Conservation (phyloP, 164 flowering plant genomes). For the Vitis rotundifolia region DNA sequence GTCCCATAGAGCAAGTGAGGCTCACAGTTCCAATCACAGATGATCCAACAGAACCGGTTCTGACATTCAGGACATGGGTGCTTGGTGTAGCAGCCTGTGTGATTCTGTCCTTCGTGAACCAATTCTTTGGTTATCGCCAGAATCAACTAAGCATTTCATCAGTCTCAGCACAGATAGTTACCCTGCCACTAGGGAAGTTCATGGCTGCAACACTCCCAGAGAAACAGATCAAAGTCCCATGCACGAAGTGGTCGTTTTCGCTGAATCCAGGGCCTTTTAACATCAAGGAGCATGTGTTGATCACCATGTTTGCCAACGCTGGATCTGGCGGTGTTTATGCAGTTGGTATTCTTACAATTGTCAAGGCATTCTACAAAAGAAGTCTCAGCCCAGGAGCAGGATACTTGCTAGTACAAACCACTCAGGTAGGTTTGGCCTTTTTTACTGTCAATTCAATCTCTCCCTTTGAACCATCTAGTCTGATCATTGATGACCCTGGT, state of each 20-base stretch:
- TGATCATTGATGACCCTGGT: no score
- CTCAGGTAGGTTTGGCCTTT: constrained; percentile 38
- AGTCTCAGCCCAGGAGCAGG: constrained; percentile 35
- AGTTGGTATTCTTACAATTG: constrained; percentile 33
- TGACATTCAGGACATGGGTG: constrained; percentile 67
- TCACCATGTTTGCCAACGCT: constrained; percentile 49
- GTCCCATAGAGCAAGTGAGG: constrained; percentile 39
- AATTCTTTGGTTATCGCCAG: constrained; percentile 46
- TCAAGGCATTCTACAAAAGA: constrained; percentile 49
- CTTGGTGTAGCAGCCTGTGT: constrained; percentile 43
- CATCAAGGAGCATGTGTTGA: constrained; percentile 57
- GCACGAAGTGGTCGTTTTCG: constrained; percentile 45
- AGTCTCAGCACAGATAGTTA: constrained; percentile 52
- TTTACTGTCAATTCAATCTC: background rate
- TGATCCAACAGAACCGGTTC: constrained; percentile 43
- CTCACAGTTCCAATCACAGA: constrained; percentile 57
- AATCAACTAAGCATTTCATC: constrained; percentile 31
- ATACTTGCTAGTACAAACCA: constrained; percentile 35
- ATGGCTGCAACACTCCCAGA: constrained; percentile 60
- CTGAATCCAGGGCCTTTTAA: constrained; percentile 64
- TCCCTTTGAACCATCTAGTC: background rate
- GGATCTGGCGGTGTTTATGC: constrained; percentile 41
- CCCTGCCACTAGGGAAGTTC: constrained; percentile 53
- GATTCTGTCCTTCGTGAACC: constrained; percentile 47
- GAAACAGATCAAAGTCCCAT: constrained; percentile 27